phyloP scores from a whole-genome alignment of 805 yeast species.

The Pichia californica region DNA sequence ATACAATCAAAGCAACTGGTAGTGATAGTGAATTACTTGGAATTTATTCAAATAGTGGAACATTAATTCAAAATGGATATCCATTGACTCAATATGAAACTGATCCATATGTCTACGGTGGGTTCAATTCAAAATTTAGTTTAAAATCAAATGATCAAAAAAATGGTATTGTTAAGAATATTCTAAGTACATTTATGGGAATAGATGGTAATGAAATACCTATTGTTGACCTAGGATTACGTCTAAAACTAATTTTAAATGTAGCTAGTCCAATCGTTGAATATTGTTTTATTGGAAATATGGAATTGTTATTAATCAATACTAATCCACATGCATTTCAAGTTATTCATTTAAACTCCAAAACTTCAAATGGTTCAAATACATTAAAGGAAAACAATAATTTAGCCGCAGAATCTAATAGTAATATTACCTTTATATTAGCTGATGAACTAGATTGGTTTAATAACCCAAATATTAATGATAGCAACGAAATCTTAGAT shows the following conservation, averaged over 20 bases:
- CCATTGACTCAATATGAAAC: slow-evolving; percentile 11
- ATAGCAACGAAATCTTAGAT: slow-evolving; percentile 13
- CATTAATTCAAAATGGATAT: slow-evolving; percentile 29
- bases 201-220: slow-evolving; percentile 23
- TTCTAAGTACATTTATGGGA: slow-evolving; percentile 23
- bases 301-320: slow-evolving; percentile 25
- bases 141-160: slow-evolving; percentile 3
- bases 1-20: slow-evolving; percentile 30
- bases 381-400: slow-evolving; percentile 10
- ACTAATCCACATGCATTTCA: slow-evolving; percentile 31
- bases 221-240: slow-evolving; percentile 26
- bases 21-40: slow-evolving; percentile 27
- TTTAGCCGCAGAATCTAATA: slow-evolving; percentile 11
- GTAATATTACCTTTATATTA: slow-evolving; percentile 24
- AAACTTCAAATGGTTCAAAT: background rate
- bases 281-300: slow-evolving; percentile 21
- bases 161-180: slow-evolving; percentile 20
- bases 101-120: slow-evolving; percentile 10
- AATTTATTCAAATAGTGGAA: slow-evolving; percentile 25
- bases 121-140: slow-evolving; percentile 7
- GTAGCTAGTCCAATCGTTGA: slow-evolving; percentile 29
- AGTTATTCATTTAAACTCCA: slow-evolving; percentile 22
- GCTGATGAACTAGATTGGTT: slow-evolving; percentile 31
- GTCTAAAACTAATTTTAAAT: slow-evolving; percentile 30
- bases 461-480: slow-evolving; percentile 10